Evolutionary conservation across 2,329 filamentous ascomycete genomes (phyloP), one percentile per base, ranked within the genome.

Genomic region (Penicillium sp.): DNA sequence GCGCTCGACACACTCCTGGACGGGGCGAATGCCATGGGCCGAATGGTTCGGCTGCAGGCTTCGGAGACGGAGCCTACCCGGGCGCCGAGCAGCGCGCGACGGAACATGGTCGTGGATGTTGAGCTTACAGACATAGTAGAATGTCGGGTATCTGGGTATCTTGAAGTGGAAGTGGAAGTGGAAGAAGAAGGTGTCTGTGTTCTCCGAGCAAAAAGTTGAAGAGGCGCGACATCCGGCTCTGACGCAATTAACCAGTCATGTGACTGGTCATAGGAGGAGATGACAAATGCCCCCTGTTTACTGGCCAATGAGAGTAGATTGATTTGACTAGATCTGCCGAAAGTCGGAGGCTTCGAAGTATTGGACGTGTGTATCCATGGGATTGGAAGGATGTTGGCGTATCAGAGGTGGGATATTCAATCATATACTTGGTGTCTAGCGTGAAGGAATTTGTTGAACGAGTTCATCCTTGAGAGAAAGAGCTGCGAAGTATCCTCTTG

Each of bases 1-100:
- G 73, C 73, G 55, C 73, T 76, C 56, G 78, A 74, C 24, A 78
- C 64, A 49, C 61, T 68, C 66, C 75, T 71, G 51, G 66, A 69
- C 12, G 62, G 59, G 46, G 56, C 62, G 46, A 63, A 67, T 40
- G 65, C 60, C 24, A 62, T 61, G n/a, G 68, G 53, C 33, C 63
- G 55, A 39, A 69, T 55, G 44, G 62, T 54, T 47, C 64, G 61
- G 45, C 63, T 62, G 29, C 65, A 61, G 46, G 64, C 55, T 53
- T 70, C 66, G 41, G 56, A 46, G 18, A 61, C 51, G n/a, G 52
- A 47, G 18, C 59, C 50, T 29, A 62, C 52, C 41, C 64, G 61
- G 46, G 55, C 52, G 45, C 49, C 58, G 41, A 67, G 50, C 15
- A 72, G 50, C 3, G 68, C 62, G 24, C 66, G 66, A 7, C 63